These are phyloP conservation scores for Neurospora sublineolata DNA, from an alignment of 495 filamentous ascomycete genomes.

Conservation along the genomic window DNA sequence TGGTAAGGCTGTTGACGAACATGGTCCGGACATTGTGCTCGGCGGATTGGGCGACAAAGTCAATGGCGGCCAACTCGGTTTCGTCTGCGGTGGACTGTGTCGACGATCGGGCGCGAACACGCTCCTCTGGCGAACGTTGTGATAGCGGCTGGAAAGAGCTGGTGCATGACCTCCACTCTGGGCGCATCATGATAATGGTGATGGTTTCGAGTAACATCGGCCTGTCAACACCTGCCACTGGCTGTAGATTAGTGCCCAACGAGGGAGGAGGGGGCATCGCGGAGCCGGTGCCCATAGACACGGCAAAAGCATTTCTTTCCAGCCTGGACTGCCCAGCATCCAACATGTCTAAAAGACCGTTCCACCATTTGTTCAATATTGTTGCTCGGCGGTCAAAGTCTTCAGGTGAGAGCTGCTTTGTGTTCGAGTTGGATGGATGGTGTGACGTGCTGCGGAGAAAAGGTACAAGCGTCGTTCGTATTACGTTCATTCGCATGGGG, in stretches of 20 bases:
- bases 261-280: conserved; percentile 42
- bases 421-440: conserved; percentile 56
- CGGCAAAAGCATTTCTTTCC: conserved; percentile 37
- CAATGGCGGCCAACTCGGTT: conserved; percentile 43
- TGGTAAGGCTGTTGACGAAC: conserved; percentile 74
- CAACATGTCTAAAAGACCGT: conserved; percentile 74
- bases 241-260: conserved; percentile 27
- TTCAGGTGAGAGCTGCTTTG: conserved; percentile 49
- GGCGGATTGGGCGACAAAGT: conserved; percentile 74
- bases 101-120: conserved; percentile 20
- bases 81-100: conserved; percentile 41
- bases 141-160: conserved; percentile 50
- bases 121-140: conserved; percentile 34
- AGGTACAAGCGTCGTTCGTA: conserved; percentile 70
- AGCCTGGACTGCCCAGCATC: conserved; percentile 42
- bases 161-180: conserved; percentile 75
- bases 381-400: conserved; percentile 75
- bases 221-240: conserved; percentile 35
- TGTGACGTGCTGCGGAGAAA: conserved; percentile 63
- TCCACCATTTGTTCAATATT: conserved; percentile 94
- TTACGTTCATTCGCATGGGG: conserved; percentile 64
- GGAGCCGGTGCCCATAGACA: conserved; percentile 29
- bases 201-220: conserved; percentile 75
- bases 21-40: conserved; percentile 90
- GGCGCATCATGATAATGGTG: conserved; percentile 81